Percentiles rank a stretch among this genome's conserved stretches.
These are phyloP conservation scores for Globisporangium cylindrosporum DNA, from an alignment of 352 stramenopile genomes.

Conservation along the genomic window DNA sequence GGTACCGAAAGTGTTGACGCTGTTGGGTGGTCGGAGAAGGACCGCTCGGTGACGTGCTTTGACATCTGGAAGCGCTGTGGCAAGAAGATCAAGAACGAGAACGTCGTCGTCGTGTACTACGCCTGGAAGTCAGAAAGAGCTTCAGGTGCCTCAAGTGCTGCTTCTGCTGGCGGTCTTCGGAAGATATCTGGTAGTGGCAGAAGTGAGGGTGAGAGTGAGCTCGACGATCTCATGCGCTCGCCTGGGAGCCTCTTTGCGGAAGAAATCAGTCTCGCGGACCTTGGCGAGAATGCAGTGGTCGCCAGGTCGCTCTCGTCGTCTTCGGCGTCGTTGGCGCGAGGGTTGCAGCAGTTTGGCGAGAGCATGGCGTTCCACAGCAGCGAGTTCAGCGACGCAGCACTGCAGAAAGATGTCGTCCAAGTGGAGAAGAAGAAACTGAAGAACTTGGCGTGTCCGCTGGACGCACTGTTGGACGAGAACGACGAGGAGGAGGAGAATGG, in stretches of 20 bases:
- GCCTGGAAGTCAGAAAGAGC: slow-evolving; percentile 26
- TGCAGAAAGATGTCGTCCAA: neutral
- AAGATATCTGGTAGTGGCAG: slow-evolving; percentile 7
- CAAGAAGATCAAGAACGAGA: slow-evolving; percentile 56
- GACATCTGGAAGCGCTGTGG: slow-evolving; percentile 72
- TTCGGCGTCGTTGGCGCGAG: slow-evolving; percentile 23
- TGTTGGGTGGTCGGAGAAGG: slow-evolving; percentile 39
- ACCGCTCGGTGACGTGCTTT: slow-evolving; percentile 55
- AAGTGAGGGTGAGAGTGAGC: slow-evolving; percentile 26
- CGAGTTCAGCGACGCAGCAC: slow-evolving; percentile 1
- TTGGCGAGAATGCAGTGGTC: neutral
- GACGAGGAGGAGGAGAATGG: slow-evolving; percentile 18
- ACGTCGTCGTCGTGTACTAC: slow-evolving; percentile 75
- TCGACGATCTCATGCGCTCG: slow-evolving; percentile 3
- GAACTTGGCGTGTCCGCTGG: slow-evolving; percentile 3
- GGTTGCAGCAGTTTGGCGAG: slow-evolving; percentile 42
- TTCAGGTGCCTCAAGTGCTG: neutral
- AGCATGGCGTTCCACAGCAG: slow-evolving; percentile 35
- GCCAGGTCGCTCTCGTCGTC: neutral
- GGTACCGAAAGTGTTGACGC: neutral
- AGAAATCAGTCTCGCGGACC: slow-evolving; percentile 13
- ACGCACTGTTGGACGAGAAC: slow-evolving; percentile 25
- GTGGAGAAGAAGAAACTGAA: neutral
- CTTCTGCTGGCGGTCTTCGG: neutral
- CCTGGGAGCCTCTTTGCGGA: slow-evolving; percentile 16